Conservation (phyloP, 2,329 filamentous ascomycete genomes). For the Verticillium klebahnii region DNA sequence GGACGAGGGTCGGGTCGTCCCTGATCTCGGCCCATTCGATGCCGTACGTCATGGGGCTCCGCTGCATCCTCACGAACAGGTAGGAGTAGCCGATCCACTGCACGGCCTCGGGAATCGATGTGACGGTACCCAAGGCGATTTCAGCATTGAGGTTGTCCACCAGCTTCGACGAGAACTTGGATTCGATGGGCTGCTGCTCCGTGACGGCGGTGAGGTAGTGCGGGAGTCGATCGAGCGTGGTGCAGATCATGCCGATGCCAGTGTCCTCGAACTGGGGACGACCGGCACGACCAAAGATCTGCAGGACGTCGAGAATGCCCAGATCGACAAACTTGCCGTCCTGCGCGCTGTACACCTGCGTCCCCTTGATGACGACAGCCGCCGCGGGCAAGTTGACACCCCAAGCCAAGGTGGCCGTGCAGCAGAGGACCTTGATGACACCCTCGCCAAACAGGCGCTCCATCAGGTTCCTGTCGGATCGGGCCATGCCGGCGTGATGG, state of each 20-base stretch:
- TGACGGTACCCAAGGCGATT: slow-evolving; percentile 89
- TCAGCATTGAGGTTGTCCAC: slow-evolving; percentile 98
- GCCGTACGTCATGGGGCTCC: slow-evolving; percentile 86
- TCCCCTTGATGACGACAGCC: slow-evolving; percentile 96
- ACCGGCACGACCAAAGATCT: slow-evolving; percentile 97
- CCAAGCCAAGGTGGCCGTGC: slow-evolving; percentile 96
- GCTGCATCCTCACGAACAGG: slow-evolving; percentile 92
- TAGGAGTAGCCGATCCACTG: slow-evolving; percentile 99
- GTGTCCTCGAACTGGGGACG: slow-evolving; percentile 96
- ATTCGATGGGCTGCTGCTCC: slow-evolving; percentile 94
- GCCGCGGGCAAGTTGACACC: slow-evolving; percentile 97
- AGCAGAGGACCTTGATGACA: slow-evolving; percentile 94
- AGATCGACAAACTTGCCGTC: slow-evolving; percentile 96
- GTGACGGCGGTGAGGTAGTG: slow-evolving; percentile 94
- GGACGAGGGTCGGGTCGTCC: slow-evolving; percentile 83
- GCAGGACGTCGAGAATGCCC: slow-evolving; percentile 91
- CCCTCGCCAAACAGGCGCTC: slow-evolving; percentile 88
- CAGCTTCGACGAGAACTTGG: slow-evolving; percentile 87
- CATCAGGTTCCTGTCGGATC: slow-evolving; percentile 92
- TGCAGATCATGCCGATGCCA: slow-evolving; percentile 97
- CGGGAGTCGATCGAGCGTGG: slow-evolving; percentile 84
- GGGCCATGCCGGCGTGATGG: slow-evolving; percentile 94
- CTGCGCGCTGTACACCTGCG: slow-evolving; percentile 92
- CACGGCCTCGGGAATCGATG: slow-evolving; percentile 86
- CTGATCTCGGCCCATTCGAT: slow-evolving; percentile 91